These are phyloP conservation scores for Exophiala viscosa DNA, from an alignment of 2,329 filamentous ascomycete genomes.

Conservation along the genomic window DNA sequence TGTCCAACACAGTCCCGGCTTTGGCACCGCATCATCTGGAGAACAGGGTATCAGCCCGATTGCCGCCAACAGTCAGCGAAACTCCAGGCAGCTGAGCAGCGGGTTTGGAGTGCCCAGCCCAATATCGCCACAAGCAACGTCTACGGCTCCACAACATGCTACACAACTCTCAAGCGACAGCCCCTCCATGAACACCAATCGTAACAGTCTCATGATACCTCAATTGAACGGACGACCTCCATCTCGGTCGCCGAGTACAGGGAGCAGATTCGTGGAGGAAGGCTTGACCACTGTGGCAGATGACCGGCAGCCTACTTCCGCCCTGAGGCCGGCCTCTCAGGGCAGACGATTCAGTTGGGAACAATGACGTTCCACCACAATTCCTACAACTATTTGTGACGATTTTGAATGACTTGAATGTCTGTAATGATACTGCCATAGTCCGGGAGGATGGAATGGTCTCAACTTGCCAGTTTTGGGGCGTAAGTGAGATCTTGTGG, in stretches of 20 bases:
- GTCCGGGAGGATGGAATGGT: background rate
- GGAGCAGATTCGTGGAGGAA: slow-evolving; percentile 28
- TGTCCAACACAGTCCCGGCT: slow-evolving; percentile 18
- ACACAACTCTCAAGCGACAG: background rate
- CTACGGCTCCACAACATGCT: slow-evolving; percentile 4
- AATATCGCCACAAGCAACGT: slow-evolving; percentile 17
- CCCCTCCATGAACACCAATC: slow-evolving; percentile 3
- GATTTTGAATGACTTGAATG: slow-evolving; percentile 6
- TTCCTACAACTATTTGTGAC: background rate
- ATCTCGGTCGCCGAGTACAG: slow-evolving; percentile 22
- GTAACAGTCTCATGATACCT: slow-evolving; percentile 15
- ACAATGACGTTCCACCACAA: slow-evolving; percentile 7
- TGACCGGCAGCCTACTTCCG: slow-evolving; percentile 8
- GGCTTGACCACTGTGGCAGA: slow-evolving; percentile 20
- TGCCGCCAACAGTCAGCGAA: slow-evolving; percentile 11
- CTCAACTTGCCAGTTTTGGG: too few relatives aligned
- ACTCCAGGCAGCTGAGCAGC: slow-evolving; percentile 16
- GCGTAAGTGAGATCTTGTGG: too few relatives aligned
- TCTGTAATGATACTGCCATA: slow-evolving; percentile 4
- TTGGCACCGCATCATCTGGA: slow-evolving; percentile 22
- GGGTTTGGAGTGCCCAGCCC: slow-evolving; percentile 13
- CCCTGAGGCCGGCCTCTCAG: background rate
- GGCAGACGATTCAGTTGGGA: slow-evolving; percentile 25
- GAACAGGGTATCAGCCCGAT: slow-evolving; percentile 28
- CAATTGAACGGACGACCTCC: slow-evolving; percentile 20